phyloP scores from a whole-genome alignment of 768 basidiomycete species.

The Amanita inopinata region DNA sequence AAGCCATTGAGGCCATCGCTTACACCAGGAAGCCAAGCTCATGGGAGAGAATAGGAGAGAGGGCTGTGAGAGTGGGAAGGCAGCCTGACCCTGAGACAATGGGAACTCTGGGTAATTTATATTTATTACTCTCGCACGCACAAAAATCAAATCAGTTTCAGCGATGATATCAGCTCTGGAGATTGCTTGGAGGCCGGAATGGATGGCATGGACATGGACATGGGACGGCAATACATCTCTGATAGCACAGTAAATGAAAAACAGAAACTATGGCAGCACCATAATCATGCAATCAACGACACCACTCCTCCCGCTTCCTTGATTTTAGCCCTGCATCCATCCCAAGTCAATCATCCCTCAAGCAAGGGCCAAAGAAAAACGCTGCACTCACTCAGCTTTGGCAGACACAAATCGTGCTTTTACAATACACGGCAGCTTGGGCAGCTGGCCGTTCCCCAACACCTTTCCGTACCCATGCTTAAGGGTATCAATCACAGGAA shows the following conservation, averaged over 20 bases:
- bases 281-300: constrained; percentile 83
- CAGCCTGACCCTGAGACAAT: constrained; percentile 5
- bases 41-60: constrained; percentile 15
- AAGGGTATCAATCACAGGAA: constrained; percentile 91
- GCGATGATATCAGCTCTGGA: too few relatives aligned
- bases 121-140: too few relatives aligned
- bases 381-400: constrained; percentile 59
- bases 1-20: constrained; percentile 11
- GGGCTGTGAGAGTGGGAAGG: constrained; percentile 7
- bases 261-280: too few relatives aligned
- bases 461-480: constrained; percentile 84
- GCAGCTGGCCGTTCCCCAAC: constrained; percentile 90
- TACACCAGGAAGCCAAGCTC: constrained; percentile 31
- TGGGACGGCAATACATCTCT: too few relatives aligned
- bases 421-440: constrained; percentile 90
- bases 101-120: background rate
- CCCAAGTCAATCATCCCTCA: background rate
- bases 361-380: background rate
- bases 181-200: too few relatives aligned
- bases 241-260: too few relatives aligned
- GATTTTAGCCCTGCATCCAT: constrained; percentile 50
- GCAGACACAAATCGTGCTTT: constrained; percentile 94
- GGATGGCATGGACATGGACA: too few relatives aligned
- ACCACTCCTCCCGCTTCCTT: constrained; percentile 94
- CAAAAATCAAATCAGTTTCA: too few relatives aligned